A percentile compares a stretch with the other conserved stretches of the same genome.
Conservation (phyloP, 2,329 filamentous ascomycete species). For the Immersiporthe knoxdaviesiana region DNA sequence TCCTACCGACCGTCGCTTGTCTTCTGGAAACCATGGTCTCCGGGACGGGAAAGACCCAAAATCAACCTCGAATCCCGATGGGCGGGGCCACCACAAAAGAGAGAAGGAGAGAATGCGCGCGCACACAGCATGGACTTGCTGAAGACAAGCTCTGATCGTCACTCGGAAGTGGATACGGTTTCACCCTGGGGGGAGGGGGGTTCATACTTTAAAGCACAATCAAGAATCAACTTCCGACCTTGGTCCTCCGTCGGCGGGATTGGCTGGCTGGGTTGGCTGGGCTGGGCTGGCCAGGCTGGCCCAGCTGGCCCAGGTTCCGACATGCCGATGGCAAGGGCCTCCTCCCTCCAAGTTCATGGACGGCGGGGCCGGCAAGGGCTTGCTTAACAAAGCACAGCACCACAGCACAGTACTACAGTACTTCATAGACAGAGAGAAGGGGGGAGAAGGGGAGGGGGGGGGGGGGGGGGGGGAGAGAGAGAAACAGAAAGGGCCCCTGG, state of each 20-base stretch:
- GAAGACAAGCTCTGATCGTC: not conserved
- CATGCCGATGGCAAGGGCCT: slow-evolving; percentile 14
- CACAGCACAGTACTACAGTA: not conserved
- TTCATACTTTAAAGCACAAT: too few relatives aligned
- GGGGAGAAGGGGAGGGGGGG: too few relatives aligned
- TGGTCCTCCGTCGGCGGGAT: not conserved
- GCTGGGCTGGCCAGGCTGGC: not conserved
- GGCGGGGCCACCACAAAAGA: not conserved
- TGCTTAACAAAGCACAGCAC: not conserved
- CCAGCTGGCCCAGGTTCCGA: slow-evolving; percentile 12
- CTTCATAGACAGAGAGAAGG: not conserved
- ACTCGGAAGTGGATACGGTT: slow-evolving; percentile 3
- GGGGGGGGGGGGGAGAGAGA: not conserved
- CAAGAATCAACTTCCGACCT: not conserved
- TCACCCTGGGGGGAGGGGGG: not conserved
- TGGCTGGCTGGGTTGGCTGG: not conserved
- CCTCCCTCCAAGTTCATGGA: not conserved
- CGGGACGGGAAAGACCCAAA: not conserved
- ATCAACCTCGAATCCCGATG: not conserved
- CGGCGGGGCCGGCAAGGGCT: not conserved
- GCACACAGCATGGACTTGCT: not conserved
- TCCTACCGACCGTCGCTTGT: not conserved
- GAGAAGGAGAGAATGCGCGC: too few relatives aligned
- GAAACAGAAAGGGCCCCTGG: not conserved
- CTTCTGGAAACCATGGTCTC: not conserved